Base-by-base conservation (phyloP, 495 filamentous ascomycete species). In the Penicillium canescens region DNA sequence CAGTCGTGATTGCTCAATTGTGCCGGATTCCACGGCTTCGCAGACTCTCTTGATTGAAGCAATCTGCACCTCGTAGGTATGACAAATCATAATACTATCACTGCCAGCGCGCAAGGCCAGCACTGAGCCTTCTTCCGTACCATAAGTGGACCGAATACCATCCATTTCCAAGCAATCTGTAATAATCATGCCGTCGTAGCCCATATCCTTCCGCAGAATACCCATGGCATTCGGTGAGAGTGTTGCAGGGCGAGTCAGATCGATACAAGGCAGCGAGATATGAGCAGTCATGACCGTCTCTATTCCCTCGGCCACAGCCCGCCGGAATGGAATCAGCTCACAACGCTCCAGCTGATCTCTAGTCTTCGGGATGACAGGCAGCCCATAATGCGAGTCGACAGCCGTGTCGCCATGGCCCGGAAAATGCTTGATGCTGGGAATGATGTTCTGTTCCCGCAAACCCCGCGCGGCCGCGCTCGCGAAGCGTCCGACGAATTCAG, bases 61-160 rank as follows among this genome's bases (percentile, higher is more conserved):
- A 10, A 76, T 62, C 45, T 80, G 77, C 23, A 73, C 74, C 10
- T 63, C 58, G 48, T 73, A 77, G 7, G 77, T 80, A 56, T 80
- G 77, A 48, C 76, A 80, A 10, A 80, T 66, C 76, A 79, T 79
- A 12, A 77, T 63, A 33, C 76, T 77, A 37, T 80, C 77, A 43
- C 70, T 74, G n/a, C 77, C 77, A 24, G 77, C 77, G 35, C 67
- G 67, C 31, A 80, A 47, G 2, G 77, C 72, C 38, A 80, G 67
- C 23, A 78, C 69, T 2, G 77, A 68, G 40, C 75, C 76, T 50
- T 72, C 63, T 42, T 78, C 75, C 0, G 76, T 77, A 4, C 77
- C 77, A 51, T 69, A 73, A 9, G 70, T 77, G 4, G 70, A 62
- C 16, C 75, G 65, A n/a, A 80, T 73, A 1, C 77, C 76, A 38